Conservation (phyloP, 345 rosid genomes). For the Populus ilicifolia region DNA sequence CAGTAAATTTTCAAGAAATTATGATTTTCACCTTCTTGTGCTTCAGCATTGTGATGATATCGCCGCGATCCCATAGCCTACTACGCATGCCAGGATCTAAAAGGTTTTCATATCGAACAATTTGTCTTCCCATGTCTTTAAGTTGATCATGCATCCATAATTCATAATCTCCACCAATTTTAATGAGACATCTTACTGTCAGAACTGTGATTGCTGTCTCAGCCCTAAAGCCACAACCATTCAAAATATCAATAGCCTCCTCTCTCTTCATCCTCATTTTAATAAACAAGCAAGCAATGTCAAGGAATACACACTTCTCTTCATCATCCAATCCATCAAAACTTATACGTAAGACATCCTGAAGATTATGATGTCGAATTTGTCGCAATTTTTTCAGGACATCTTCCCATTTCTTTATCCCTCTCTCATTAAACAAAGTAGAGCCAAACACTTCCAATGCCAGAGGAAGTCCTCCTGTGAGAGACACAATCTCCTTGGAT, state of each 20-base stretch:
- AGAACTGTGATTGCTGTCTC: slow-evolving; percentile 48
- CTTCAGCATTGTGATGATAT: slow-evolving; percentile 40
- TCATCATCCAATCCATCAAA: slow-evolving; percentile 45
- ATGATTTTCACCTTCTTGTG: slow-evolving; percentile 33
- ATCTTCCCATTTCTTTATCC: slow-evolving; percentile 45
- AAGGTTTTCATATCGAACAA: slow-evolving; percentile 27
- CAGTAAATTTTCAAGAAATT: no score
- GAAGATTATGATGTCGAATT: slow-evolving; percentile 34
- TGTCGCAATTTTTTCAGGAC: slow-evolving; percentile 38
- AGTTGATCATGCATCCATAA: slow-evolving; percentile 81
- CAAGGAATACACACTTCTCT: slow-evolving; percentile 53
- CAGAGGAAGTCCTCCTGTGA: slow-evolving; percentile 52
- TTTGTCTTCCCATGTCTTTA: slow-evolving; percentile 72
- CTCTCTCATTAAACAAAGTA: slow-evolving; percentile 45
- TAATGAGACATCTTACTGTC: slow-evolving; percentile 50
- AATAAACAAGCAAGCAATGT: slow-evolving; percentile 61
- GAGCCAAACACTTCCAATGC: slow-evolving; percentile 79
- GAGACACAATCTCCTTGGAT: slow-evolving; percentile 41
- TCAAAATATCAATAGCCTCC: slow-evolving; percentile 45
- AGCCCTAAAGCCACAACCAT: slow-evolving; percentile 53
- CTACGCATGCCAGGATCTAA: slow-evolving; percentile 42
- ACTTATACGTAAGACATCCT: slow-evolving; percentile 46
- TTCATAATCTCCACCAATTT: slow-evolving; percentile 17
- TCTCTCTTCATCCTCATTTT: slow-evolving; percentile 38
- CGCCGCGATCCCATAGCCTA: slow-evolving; percentile 62